These are phyloP conservation scores for Kluyveromyces starmeri DNA, from an alignment of 805 yeast species.

Conservation along the genomic window DNA sequence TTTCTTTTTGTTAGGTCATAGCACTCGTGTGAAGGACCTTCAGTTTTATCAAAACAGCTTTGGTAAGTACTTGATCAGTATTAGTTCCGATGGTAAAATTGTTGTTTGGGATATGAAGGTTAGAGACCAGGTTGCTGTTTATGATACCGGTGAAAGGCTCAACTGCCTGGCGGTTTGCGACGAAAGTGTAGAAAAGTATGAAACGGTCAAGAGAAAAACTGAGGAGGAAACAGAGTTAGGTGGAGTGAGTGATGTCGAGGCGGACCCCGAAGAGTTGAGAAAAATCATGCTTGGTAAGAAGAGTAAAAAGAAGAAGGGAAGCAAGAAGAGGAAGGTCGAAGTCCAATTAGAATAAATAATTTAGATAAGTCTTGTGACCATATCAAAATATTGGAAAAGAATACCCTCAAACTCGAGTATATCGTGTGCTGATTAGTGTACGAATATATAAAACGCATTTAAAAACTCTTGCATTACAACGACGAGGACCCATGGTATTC, in stretches of 20 bases:
- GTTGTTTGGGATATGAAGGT: conserved; percentile 75
- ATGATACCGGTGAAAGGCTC: conserved; percentile 82
- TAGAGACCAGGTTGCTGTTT: conserved; percentile 80
- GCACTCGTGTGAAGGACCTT: conserved; percentile 77
- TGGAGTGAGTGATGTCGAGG: conserved; percentile 67
- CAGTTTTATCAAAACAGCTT: conserved; percentile 39
- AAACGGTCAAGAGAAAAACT: conserved; percentile 53
- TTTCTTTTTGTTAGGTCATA: conserved; percentile 67
- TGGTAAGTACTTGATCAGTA: conserved; percentile 53
- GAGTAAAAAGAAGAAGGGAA: conserved; percentile 33
- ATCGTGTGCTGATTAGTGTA: too few species aligned
- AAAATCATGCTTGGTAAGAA: conserved; percentile 46
- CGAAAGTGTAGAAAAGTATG: conserved; percentile 68
- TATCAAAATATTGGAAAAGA: too few species aligned
- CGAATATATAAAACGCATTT: too few species aligned
- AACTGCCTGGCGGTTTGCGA: conserved; percentile 74
- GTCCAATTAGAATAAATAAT: conserved; percentile 51
- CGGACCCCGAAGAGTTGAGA: conserved; percentile 60
- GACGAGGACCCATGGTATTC: too few species aligned
- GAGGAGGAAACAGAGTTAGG: conserved; percentile 42
- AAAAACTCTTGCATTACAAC: too few species aligned
- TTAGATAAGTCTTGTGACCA: too few species aligned
- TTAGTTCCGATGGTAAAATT: conserved; percentile 88
- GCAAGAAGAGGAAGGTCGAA: conserved; percentile 38
- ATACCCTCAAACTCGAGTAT: too few species aligned